Conservation (phyloP, 345 rosid genomes). For the Moringa oleifera region DNA sequence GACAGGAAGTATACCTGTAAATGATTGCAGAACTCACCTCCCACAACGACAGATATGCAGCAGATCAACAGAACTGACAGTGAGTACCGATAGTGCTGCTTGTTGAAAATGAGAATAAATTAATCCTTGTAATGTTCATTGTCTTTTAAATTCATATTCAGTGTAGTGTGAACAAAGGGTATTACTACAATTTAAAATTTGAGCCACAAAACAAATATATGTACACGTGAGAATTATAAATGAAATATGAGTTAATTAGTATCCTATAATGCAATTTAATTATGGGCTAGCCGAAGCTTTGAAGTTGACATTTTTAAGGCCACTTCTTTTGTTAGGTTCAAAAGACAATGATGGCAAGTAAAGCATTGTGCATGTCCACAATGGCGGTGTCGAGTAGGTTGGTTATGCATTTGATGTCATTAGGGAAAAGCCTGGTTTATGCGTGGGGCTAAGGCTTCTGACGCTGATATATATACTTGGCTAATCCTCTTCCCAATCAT, state of each 20-base stretch:
- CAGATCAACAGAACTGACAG: neutral
- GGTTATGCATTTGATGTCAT: constrained; percentile 17
- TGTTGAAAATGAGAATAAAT: neutral
- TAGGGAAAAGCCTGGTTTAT: constrained; percentile 17
- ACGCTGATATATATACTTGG: constrained; percentile 11
- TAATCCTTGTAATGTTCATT: too few relatives aligned
- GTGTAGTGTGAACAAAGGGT: too few relatives aligned
- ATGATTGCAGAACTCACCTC: constrained; percentile 15
- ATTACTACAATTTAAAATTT: neutral
- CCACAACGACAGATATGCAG: constrained; percentile 7
- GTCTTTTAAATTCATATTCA: too few relatives aligned
- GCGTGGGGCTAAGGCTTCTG: constrained; percentile 19
- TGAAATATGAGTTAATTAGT: neutral
- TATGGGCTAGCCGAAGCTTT: constrained; percentile 21
- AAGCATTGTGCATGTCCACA: constrained; percentile 24
- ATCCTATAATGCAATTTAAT: constrained; percentile 8
- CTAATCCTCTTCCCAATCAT: constrained; percentile 14
- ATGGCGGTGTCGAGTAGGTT: constrained; percentile 7
- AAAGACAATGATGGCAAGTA: constrained; percentile 20
- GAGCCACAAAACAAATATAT: neutral
- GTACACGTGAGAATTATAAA: neutral
- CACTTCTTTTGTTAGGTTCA: too few relatives aligned
- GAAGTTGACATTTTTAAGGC: too few relatives aligned
- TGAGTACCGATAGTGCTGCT: neutral
- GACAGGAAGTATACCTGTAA: constrained; percentile 1